Evolutionary conservation across 805 yeast species (phyloP), one percentile per base, ranked within the genome.

Genomic region (Saccharomycopsis amapae): DNA sequence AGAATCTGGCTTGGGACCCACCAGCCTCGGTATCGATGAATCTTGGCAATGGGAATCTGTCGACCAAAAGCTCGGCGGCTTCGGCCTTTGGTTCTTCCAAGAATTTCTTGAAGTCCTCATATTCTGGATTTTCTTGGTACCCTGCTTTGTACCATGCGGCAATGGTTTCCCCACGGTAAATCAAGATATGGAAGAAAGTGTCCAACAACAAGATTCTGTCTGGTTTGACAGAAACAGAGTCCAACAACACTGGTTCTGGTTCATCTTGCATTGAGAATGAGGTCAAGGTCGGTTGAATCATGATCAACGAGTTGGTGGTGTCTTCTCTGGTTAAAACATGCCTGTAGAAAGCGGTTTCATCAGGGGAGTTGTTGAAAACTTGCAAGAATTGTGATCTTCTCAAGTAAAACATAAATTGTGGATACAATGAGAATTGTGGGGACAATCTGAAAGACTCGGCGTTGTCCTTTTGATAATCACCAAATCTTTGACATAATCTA

Each of bases 21-120:
- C 85, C 85, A 58, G 79, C 85, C 55, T 80, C 85, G 22, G 85
- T 78, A 57, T 80, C 85, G 44, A 80, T 78, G 54, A 79, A 80
- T 55, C 87, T 67, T 4, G 87, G 87, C 51, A 80, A 67, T 44
- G 87, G 87, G 66, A 76, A 80, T 54, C 87, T 63, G 55, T 80
- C 86, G 50, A 76, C 67, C 33, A 80, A 65, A 28, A 81, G 67
- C 40, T 76, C 79, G 49, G 81, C 78, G 9, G 85, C 86, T 54
- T 79, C 86, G 46, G 65, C 61, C 55, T 78, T 75, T 15, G 87
- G 86, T 24, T 70, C 72, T 45, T 75, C 79, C 47, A 80, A 63
- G 53, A 79, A 79, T 28, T 70, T 75, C 53, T 72, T 74, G 58
- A 80, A 78, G 48, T 76, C 73, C 15, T 65, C 75, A 56, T 76